These are phyloP conservation scores for Guadua angustifolia DNA, from an alignment of 176 grass and related monocot species.

Conservation along the genomic window DNA sequence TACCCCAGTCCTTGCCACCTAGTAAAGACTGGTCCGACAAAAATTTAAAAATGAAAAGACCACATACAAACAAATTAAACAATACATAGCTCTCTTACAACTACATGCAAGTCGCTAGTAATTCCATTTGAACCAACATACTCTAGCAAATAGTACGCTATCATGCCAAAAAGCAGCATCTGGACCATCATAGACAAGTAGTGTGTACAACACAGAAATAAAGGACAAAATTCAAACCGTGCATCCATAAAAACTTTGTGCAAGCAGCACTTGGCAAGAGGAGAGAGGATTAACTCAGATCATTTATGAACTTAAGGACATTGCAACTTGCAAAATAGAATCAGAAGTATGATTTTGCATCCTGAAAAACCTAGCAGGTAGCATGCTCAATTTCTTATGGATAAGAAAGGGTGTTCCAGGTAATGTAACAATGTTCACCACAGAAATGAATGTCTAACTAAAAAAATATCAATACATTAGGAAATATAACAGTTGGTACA, in stretches of 20 bases:
- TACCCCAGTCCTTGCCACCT: not conserved
- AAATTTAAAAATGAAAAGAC: too few relatives aligned
- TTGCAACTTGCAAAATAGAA: not conserved
- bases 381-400: slow-evolving; percentile 2
- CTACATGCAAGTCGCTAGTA: too few relatives aligned
- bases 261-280: not conserved
- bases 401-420: not conserved
- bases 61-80: not conserved
- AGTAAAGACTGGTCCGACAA: too few relatives aligned
- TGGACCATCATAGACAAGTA: not conserved
- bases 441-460: slow-evolving; percentile 29
- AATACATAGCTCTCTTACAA: not conserved
- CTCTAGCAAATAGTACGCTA: not conserved
- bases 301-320: not conserved
- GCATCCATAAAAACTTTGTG: not conserved
- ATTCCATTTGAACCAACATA: not conserved
- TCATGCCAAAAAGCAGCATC: not conserved
- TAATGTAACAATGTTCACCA: slow-evolving; percentile 16
- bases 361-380: not conserved
- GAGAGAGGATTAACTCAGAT: not conserved
- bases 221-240: not conserved
- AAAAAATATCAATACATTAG: slow-evolving; percentile 39
- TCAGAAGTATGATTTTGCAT: not conserved
- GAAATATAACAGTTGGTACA: slow-evolving; percentile 17
- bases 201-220: not conserved